Percentiles rank a stretch among this genome's conserved stretches.
These are phyloP conservation scores for Entophlyctis luteolus DNA, from an alignment of 192 early-diverging fungal genomes.

Conservation along the genomic window DNA sequence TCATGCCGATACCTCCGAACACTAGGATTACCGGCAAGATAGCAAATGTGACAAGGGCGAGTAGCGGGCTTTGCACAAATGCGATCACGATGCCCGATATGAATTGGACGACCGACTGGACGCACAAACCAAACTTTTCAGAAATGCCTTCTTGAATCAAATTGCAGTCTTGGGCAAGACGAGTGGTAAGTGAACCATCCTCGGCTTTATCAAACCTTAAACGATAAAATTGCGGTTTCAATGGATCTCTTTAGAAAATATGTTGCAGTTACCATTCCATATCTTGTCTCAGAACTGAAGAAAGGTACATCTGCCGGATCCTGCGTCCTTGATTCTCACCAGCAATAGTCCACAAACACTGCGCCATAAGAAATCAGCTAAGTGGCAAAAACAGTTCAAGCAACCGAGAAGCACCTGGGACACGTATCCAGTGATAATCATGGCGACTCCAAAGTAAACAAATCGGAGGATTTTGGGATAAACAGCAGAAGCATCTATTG, in stretches of 20 bases:
- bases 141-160: conserved; percentile 53
- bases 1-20: conserved; percentile 73
- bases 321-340: conserved; percentile 38
- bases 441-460: conserved; percentile 27
- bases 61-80: conserved; percentile 35
- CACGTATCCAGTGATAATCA: conserved; percentile 32
- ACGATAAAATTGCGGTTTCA: background rate
- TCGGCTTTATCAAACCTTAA: conserved; percentile 35
- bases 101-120: conserved; percentile 39
- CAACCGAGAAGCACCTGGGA: conserved; percentile 51
- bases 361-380: too few relatives aligned
- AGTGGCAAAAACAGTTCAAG: too few relatives aligned
- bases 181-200: conserved; percentile 45
- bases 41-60: conserved; percentile 12
- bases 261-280: conserved; percentile 17
- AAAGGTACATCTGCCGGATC: conserved; percentile 33
- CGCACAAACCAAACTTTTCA: conserved; percentile 48
- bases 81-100: conserved; percentile 45
- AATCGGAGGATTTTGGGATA: conserved; percentile 27
- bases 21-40: conserved; percentile 12
- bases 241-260: too few relatives aligned
- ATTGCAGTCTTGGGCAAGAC: conserved; percentile 43
- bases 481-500: conserved; percentile 2
- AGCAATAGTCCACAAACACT: conserved; percentile 28
- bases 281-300: conserved; percentile 28